Evolutionary conservation across 495 filamentous ascomycete species (phyloP).

Genomic region (Neurospora sp.): DNA sequence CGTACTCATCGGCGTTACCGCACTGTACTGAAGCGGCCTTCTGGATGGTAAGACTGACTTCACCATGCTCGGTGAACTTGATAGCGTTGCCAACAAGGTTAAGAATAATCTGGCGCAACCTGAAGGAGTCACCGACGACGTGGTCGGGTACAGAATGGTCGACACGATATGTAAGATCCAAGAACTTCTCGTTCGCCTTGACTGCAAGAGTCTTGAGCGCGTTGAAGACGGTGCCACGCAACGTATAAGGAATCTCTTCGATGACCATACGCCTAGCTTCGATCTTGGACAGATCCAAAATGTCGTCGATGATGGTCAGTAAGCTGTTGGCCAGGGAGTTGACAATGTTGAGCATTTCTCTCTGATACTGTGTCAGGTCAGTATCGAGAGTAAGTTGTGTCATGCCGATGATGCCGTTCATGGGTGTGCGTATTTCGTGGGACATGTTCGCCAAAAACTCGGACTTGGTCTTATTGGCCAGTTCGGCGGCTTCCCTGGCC

Average conservation of each 20-base stretch:
- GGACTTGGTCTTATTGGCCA: slow-evolving; percentile 97
- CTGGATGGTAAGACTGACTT: slow-evolving; percentile 88
- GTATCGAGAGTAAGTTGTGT: slow-evolving; percentile 95
- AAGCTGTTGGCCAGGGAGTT: slow-evolving; percentile 96
- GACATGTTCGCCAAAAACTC: slow-evolving; percentile 99
- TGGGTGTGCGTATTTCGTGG: slow-evolving; percentile 96
- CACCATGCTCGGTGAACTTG: slow-evolving; percentile 96
- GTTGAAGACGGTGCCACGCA: slow-evolving; percentile 94
- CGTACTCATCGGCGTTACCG: slow-evolving; percentile 60
- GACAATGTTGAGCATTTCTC: slow-evolving; percentile 98
- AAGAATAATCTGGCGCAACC: slow-evolving; percentile 86
- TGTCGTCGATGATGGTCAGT: slow-evolving; percentile 97
- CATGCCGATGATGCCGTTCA: slow-evolving; percentile 85
- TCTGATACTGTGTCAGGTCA: slow-evolving; percentile 85
- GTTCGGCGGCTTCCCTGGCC: slow-evolving; percentile 88
- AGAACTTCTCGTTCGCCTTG: slow-evolving; percentile 93
- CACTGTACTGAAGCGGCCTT: slow-evolving; percentile 53
- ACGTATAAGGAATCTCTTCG: slow-evolving; percentile 93
- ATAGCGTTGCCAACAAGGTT: slow-evolving; percentile 76
- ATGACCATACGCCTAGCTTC: slow-evolving; percentile 99
- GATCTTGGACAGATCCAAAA: slow-evolving; percentile 98
- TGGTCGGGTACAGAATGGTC: slow-evolving; percentile 93
- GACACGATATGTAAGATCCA: slow-evolving; percentile 89
- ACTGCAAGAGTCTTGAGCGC: slow-evolving; percentile 93
- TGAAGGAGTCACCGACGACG: slow-evolving; percentile 94